Conservation (phyloP, 768 basidiomycete species). For the Dendrothele bispora region DNA sequence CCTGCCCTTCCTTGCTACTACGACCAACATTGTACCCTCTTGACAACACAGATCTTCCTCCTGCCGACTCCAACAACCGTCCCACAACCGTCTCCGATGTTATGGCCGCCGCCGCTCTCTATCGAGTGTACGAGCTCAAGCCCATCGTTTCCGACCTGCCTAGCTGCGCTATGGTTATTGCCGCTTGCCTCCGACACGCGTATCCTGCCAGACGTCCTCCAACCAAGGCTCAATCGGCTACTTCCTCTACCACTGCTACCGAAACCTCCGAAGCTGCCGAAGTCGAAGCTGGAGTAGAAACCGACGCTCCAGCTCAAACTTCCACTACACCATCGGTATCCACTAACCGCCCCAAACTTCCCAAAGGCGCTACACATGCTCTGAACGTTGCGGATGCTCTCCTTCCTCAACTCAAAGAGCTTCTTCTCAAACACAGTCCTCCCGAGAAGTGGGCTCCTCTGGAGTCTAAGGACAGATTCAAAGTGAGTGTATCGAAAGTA, state of each 20-base stretch:
- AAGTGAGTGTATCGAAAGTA: too few species aligned
- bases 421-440: neutral
- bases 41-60: too few species aligned
- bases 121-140: constrained; percentile 39
- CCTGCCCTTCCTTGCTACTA: too few species aligned
- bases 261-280: neutral
- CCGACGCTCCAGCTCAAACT: neutral
- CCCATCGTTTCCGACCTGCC: constrained; percentile 40
- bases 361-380: neutral
- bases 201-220: too few species aligned
- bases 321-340: neutral
- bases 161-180: constrained; percentile 39
- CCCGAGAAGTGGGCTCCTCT: neutral
- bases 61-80: too few species aligned
- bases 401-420: neutral
- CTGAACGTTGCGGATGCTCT: constrained; percentile 4
- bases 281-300: neutral
- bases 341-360: neutral
- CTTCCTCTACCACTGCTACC: too few species aligned
- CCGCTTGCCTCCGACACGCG: constrained; percentile 35
- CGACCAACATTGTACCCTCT: too few species aligned
- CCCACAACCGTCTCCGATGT: too few species aligned
- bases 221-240: too few species aligned
- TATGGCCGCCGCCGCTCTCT: constrained; percentile 39
- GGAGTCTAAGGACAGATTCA: neutral